Conservation (phyloP, 495 filamentous ascomycete species). For the Talaromyces trachyspermus region DNA sequence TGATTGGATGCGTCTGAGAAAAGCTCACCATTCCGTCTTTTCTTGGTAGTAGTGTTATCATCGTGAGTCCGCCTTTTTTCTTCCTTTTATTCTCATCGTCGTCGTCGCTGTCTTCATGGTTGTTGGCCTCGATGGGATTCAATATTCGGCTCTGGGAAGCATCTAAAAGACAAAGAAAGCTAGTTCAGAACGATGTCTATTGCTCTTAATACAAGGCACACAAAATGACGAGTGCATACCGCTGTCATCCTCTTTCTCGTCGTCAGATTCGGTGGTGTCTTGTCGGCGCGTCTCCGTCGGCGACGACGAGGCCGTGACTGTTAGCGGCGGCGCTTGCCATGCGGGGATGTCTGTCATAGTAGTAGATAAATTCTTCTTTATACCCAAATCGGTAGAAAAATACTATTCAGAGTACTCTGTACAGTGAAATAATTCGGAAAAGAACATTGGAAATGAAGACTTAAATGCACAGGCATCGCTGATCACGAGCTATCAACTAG, state of each 20-base stretch:
- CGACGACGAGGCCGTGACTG: constrained; percentile 4
- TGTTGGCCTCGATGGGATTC: constrained; percentile 4
- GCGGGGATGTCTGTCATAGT: background rate
- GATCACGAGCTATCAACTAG: too few relatives aligned
- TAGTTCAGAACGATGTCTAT: too few relatives aligned
- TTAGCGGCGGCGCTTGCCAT: constrained; percentile 1
- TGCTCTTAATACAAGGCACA: too few relatives aligned
- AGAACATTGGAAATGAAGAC: too few relatives aligned
- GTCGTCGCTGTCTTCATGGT: background rate
- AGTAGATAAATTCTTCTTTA: too few relatives aligned
- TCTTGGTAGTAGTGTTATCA: background rate
- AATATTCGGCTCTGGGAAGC: constrained; percentile 3
- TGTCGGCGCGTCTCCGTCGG: background rate
- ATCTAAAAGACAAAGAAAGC: too few relatives aligned
- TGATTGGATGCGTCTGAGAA: background rate
- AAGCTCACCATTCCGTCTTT: background rate
- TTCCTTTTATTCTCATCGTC: background rate
- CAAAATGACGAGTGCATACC: background rate
- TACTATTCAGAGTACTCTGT: too few relatives aligned
- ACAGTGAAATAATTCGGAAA: too few relatives aligned
- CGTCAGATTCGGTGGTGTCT: background rate
- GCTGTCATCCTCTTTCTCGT: background rate
- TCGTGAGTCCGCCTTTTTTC: constrained; percentile 6
- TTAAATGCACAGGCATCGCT: too few relatives aligned
- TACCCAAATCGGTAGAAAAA: too few relatives aligned